phyloP scores from a whole-genome alignment of 192 early-diverging fungal species.

The Podila clonocystis region DNA sequence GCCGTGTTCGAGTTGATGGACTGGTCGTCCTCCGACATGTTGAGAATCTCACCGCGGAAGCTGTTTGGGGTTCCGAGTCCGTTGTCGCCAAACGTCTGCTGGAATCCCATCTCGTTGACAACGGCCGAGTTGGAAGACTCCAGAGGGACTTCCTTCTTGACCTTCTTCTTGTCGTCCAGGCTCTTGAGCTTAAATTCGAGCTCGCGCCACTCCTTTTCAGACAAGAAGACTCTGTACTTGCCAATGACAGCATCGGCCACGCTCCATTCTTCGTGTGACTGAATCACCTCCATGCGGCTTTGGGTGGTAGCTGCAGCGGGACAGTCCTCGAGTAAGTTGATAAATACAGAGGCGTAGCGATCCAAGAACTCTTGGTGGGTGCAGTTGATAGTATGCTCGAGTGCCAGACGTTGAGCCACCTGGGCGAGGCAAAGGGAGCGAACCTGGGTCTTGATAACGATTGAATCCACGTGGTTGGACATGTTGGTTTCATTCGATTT shows the following conservation, averaged over 20 bases:
- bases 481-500: slow-evolving; percentile 73
- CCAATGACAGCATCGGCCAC: slow-evolving; percentile 37
- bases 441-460: slow-evolving; percentile 78
- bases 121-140: slow-evolving; percentile 51
- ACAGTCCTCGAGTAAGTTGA: slow-evolving; percentile 40
- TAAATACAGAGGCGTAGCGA: slow-evolving; percentile 68
- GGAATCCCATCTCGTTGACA: slow-evolving; percentile 33
- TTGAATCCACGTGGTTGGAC: slow-evolving; percentile 73
- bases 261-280: slow-evolving; percentile 16
- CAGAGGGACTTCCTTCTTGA: slow-evolving; percentile 53
- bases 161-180: slow-evolving; percentile 71
- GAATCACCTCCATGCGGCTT: slow-evolving; percentile 33
- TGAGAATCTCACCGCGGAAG: slow-evolving; percentile 41
- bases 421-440: slow-evolving; percentile 72
- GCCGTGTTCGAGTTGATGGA: slow-evolving; percentile 50
- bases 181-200: slow-evolving; percentile 86
- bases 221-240: slow-evolving; percentile 71
- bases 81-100: slow-evolving; percentile 42
- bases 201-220: slow-evolving; percentile 81
- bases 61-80: slow-evolving; percentile 37
- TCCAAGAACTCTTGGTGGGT: slow-evolving; percentile 83
- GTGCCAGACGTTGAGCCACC: slow-evolving; percentile 70
- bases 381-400: slow-evolving; percentile 78
- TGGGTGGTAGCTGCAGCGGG: slow-evolving; percentile 29
- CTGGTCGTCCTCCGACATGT: slow-evolving; percentile 45